Conservation (phyloP, 345 rosid genomes). For the Mercurialis annua region DNA sequence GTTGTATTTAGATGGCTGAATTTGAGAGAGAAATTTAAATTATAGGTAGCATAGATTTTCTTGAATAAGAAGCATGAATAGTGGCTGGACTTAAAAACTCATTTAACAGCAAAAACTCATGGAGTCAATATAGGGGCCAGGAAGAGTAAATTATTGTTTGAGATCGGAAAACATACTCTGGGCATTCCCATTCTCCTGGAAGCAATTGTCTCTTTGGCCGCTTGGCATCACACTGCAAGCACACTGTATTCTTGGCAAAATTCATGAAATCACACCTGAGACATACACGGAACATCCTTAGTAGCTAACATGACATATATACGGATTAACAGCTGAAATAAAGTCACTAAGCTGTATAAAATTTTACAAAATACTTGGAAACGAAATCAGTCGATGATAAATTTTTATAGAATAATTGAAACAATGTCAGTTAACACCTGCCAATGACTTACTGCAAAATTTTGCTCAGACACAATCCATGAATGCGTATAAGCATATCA, state of each 20-base stretch:
- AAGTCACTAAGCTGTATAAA: not conserved
- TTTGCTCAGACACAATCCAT: not conserved
- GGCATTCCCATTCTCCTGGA: constrained; percentile 99
- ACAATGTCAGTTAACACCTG: too few species aligned
- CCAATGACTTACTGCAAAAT: too few species aligned
- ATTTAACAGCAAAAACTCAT: not conserved
- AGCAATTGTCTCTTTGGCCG: constrained; percentile 93
- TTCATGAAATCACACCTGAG: constrained; percentile 96
- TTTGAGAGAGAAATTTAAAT: not conserved
- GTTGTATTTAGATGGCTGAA: not conserved
- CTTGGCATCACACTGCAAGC: constrained; percentile 98
- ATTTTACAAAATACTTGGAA: not conserved
- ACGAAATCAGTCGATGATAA: too few species aligned
- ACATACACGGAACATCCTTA: constrained; percentile 16
- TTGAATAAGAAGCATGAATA: not conserved
- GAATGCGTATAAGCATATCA: constrained; percentile 3
- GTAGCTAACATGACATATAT: constrained; percentile 3
- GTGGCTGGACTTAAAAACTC: not conserved
- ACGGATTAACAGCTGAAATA: not conserved
- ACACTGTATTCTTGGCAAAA: constrained; percentile 86
- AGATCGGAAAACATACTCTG: constrained; percentile 60
- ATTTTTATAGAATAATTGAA: too few species aligned
- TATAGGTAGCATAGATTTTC: not conserved
- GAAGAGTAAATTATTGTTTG: not conserved
- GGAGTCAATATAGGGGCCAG: not conserved